These are phyloP conservation scores for Somion occarium DNA, from an alignment of 1,284 basidiomycete genomes.

Conservation along the genomic window DNA sequence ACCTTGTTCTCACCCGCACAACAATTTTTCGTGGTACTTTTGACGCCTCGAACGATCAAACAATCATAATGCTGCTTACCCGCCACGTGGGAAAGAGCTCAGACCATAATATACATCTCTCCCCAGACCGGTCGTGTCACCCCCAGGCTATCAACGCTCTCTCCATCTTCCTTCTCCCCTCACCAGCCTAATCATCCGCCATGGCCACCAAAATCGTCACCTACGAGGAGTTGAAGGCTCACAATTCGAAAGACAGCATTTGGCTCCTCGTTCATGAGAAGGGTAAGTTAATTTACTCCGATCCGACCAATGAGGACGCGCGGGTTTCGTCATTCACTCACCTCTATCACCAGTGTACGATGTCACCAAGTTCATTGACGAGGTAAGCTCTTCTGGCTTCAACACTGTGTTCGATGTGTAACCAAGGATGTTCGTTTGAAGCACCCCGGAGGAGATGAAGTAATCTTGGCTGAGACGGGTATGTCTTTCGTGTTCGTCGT, in stretches of 20 bases:
- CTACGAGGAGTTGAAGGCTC: constrained; percentile 69
- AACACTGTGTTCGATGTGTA: background rate
- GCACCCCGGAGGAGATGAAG: constrained; percentile 98
- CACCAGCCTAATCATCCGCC: constrained; percentile 18
- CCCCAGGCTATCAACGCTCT: constrained; percentile 8
- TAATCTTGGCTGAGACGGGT: constrained; percentile 91
- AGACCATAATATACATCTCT: background rate
- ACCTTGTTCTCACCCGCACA: too few species aligned
- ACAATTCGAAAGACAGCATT: constrained; percentile 70
- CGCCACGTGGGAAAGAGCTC: constrained; percentile 10
- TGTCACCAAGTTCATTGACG: constrained; percentile 92
- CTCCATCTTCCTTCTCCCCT: constrained; percentile 11
- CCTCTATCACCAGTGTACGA: constrained; percentile 75
- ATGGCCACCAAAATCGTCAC: constrained; percentile 54
- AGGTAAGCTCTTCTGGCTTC: constrained; percentile 51
- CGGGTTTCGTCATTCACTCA: constrained; percentile 30
- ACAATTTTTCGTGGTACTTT: background rate
- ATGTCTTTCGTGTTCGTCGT: constrained; percentile 34
- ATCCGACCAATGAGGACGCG: constrained; percentile 29
- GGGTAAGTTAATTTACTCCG: constrained; percentile 41
- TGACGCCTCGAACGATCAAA: background rate
- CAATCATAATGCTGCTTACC: background rate
- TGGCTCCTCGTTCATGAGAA: constrained; percentile 83
- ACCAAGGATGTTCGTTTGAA: constrained; percentile 26
- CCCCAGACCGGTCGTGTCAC: constrained; percentile 1